Evolutionary conservation across 768 basidiomycete species (phyloP).

Genomic region (Lentinula sp.): DNA sequence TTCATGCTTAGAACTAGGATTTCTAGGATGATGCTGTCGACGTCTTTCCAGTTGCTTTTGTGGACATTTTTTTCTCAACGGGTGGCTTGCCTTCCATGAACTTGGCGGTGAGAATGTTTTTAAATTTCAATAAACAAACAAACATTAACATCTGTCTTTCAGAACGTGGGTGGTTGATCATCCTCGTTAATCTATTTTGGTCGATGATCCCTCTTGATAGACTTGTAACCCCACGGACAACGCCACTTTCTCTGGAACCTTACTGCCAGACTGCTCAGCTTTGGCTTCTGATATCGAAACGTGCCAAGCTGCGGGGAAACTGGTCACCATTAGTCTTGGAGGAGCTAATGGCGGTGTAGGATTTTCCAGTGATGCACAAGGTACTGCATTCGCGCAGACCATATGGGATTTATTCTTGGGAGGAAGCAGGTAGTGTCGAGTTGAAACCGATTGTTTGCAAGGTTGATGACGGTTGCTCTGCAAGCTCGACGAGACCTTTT

Average conservation of each 20-base stretch:
- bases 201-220: constrained; percentile 21
- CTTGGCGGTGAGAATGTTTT: constrained; percentile 42
- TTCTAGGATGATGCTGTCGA: constrained; percentile 59
- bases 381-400: constrained; percentile 51
- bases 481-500: constrained; percentile 58
- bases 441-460: background rate
- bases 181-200: background rate
- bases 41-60: constrained; percentile 65
- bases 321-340: constrained; percentile 53
- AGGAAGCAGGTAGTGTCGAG: constrained; percentile 24
- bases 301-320: constrained; percentile 62
- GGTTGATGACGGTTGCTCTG: constrained; percentile 22
- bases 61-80: constrained; percentile 58
- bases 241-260: constrained; percentile 54
- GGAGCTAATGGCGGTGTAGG: constrained; percentile 58
- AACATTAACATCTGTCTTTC: background rate
- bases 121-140: background rate
- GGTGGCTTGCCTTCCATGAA: constrained; percentile 61
- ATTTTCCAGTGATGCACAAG: constrained; percentile 55
- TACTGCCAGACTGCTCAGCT: constrained; percentile 54
- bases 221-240: constrained; percentile 58
- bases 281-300: constrained; percentile 55
- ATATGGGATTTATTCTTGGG: constrained; percentile 75
- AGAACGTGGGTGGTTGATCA: background rate
- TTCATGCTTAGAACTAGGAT: no score